These are phyloP conservation scores for Dactylellina haptotyla DNA, from an alignment of 2,329 filamentous ascomycete species.

Conservation along the genomic window DNA sequence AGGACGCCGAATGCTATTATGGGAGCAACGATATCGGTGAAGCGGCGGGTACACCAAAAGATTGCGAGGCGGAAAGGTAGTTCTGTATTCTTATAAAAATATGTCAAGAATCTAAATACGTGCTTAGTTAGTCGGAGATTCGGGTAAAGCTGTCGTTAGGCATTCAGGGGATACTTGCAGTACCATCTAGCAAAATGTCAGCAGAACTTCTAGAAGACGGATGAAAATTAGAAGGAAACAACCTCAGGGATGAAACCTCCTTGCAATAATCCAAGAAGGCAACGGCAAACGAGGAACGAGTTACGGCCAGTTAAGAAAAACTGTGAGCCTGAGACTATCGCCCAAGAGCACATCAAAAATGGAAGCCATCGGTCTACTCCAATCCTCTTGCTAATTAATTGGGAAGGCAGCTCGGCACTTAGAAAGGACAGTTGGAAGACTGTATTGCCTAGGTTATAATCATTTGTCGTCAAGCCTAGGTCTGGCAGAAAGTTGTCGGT, in stretches of 20 bases:
- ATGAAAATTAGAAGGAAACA: not conserved
- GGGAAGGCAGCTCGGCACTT: conserved; percentile 70
- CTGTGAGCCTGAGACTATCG: conserved; percentile 66
- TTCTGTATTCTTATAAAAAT: conserved; percentile 79
- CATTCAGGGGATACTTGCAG: conserved; percentile 12
- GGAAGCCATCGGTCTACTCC: conserved; percentile 72
- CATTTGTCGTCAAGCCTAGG: conserved; percentile 16
- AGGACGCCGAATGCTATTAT: conserved; percentile 69
- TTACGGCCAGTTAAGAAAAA: conserved; percentile 65
- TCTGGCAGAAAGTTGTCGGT: conserved; percentile 21
- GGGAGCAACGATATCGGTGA: conserved; percentile 68
- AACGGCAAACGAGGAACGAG: conserved; percentile 63
- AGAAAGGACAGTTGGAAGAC: conserved; percentile 69
- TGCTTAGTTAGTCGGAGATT: too few relatives aligned
- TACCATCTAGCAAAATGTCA: conserved; percentile 14
- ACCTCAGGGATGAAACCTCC: conserved; percentile 60
- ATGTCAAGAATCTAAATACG: conserved; percentile 69
- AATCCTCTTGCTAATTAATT: conserved; percentile 70
- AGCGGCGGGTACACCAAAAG: conserved; percentile 76
- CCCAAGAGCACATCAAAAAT: conserved; percentile 69
- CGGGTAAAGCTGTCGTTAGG: too few relatives aligned
- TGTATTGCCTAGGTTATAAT: conserved; percentile 68
- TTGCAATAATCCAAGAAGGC: conserved; percentile 63
- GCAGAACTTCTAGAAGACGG: not conserved
- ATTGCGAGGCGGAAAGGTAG: conserved; percentile 73